Evolutionary conservation across 768 basidiomycete species (phyloP).

Genomic region (Coprinellus micaceus): DNA sequence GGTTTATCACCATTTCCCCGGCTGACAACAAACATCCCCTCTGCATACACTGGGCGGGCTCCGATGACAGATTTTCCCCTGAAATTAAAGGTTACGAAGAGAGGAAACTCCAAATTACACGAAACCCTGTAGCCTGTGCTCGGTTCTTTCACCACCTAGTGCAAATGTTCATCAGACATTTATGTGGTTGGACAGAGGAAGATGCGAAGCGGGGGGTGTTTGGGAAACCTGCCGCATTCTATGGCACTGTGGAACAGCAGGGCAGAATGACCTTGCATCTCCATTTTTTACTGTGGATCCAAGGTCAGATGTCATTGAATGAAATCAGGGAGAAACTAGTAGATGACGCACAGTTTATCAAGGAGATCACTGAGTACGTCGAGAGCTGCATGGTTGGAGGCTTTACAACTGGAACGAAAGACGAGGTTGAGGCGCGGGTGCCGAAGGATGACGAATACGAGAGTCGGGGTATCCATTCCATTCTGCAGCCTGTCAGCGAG

Average conservation of each 20-base stretch:
- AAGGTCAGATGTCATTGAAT: slow-evolving; percentile 19
- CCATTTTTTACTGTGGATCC: slow-evolving; percentile 32
- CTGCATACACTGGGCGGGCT: slow-evolving; percentile 27
- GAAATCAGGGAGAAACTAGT: background rate
- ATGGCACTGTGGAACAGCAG: slow-evolving; percentile 30
- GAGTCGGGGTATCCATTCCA: no score
- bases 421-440: no score
- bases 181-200: background rate
- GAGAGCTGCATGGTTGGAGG: background rate
- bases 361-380: background rate
- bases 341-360: background rate
- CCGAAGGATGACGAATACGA: background rate
- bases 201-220: slow-evolving; percentile 12
- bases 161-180: background rate
- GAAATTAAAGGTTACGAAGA: slow-evolving; percentile 6
- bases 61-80: slow-evolving; percentile 13
- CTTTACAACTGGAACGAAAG: background rate
- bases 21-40: slow-evolving; percentile 28
- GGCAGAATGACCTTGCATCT: slow-evolving; percentile 31
- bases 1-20: slow-evolving; percentile 15
- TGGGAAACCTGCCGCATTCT: slow-evolving; percentile 22
- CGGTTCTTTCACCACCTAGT: background rate
- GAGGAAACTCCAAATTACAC: slow-evolving; percentile 9
- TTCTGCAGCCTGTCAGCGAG: no score
- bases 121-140: slow-evolving; percentile 20